Conservation (phyloP, 176 grass and related monocot species). For the Eragrostis curvula region DNA sequence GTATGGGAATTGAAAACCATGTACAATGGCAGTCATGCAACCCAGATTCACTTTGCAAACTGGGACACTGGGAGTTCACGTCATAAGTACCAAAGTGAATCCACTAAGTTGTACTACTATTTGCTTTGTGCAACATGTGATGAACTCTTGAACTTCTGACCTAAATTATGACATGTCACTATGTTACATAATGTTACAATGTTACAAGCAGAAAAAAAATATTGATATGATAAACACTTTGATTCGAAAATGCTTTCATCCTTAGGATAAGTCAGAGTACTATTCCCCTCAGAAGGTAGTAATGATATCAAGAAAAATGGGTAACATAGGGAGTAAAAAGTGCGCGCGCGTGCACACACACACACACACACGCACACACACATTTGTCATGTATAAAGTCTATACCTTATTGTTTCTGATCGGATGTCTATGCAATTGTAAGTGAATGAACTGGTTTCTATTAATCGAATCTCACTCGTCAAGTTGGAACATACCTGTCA, state of each 20-base stretch:
- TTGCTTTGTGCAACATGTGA: not conserved
- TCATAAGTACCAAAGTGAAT: not conserved
- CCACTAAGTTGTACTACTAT: slow-evolving; percentile 2
- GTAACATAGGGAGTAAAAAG: no score
- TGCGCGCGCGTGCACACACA: no score
- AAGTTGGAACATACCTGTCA: slow-evolving; percentile 68
- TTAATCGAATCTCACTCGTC: not conserved
- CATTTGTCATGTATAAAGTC: not conserved
- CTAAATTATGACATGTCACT: not conserved
- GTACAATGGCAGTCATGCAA: slow-evolving; percentile 6
- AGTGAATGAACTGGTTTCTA: not conserved
- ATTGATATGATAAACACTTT: not conserved
- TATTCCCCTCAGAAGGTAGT: not conserved
- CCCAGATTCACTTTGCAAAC: not conserved
- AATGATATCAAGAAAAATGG: not conserved
- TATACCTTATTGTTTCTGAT: not conserved
- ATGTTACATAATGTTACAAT: not conserved
- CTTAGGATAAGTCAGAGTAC: not conserved
- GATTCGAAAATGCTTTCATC: not conserved
- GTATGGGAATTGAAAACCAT: not conserved
- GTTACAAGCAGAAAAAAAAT: not conserved
- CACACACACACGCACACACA: no score
- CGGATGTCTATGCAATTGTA: no score
- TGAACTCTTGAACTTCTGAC: not conserved
- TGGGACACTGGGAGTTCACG: not conserved